Percentiles rank a stretch among this genome's conserved stretches.
Evolutionary conservation across 306 rosid species (phyloP).

Genomic region (Cicer chorassanicum): DNA sequence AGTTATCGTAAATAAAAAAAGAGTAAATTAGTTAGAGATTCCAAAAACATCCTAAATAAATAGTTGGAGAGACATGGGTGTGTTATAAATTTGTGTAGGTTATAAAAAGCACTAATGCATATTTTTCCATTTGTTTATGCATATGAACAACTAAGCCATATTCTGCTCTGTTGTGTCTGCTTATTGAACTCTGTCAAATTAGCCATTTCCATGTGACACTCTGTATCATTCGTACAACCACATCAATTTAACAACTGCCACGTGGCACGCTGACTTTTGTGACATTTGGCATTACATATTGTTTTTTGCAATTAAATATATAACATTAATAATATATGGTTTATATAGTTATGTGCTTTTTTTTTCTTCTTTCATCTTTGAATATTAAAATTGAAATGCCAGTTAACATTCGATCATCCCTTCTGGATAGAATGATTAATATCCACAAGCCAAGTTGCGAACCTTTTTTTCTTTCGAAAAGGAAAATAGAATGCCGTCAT

Average conservation of each 20-base stretch:
- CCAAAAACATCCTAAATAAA: background rate
- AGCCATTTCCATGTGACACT: constrained; percentile 50
- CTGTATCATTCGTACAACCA: constrained; percentile 24
- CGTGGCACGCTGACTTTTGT: constrained; percentile 35
- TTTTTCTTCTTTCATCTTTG: constrained; percentile 25
- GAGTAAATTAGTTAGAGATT: background rate
- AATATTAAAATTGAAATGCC: constrained; percentile 52
- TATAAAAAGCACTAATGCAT: constrained; percentile 36
- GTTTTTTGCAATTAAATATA: background rate
- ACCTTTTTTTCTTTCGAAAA: constrained; percentile 15
- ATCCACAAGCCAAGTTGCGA: constrained; percentile 42
- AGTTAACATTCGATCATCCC: constrained; percentile 48
- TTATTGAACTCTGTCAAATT: constrained; percentile 38
- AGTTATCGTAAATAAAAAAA: no score
- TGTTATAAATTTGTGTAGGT: constrained; percentile 41
- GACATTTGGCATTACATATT: constrained; percentile 23
- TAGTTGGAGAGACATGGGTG: constrained; percentile 53
- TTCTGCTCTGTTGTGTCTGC: constrained; percentile 48
- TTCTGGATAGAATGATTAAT: constrained; percentile 49
- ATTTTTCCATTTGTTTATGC: constrained; percentile 44
- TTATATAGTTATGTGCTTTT: constrained; percentile 34
- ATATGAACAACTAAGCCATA: constrained; percentile 55
- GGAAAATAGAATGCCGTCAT: background rate
- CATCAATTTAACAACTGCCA: constrained; percentile 37
- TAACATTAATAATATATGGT: constrained; percentile 34